Conservation (phyloP, 768 basidiomycete genomes). For the Boletellus ananiceps region DNA sequence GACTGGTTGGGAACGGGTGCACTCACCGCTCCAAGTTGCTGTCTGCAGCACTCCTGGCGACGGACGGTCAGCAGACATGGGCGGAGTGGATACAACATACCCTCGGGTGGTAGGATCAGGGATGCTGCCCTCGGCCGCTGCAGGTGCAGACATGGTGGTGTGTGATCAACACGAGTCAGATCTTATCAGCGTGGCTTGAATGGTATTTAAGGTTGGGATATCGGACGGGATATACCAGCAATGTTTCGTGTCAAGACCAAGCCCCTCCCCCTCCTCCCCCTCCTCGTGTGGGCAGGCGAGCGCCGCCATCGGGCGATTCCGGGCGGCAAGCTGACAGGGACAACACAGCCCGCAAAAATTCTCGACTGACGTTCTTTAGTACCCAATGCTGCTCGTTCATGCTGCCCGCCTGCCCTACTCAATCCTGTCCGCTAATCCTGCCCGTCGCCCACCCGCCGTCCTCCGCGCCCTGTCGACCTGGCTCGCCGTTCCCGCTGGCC, state of each 20-base stretch:
- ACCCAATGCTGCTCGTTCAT: too few relatives aligned
- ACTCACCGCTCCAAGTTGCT: conserved; percentile 11
- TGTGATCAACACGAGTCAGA: not conserved
- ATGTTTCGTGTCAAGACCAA: too few relatives aligned
- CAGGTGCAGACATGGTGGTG: conserved; percentile 15
- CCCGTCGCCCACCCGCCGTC: conserved; percentile 47
- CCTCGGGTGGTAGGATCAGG: not conserved
- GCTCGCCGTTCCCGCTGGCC: conserved; percentile 80
- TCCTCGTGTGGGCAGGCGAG: too few relatives aligned
- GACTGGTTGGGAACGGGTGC: not conserved
- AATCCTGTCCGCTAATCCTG: conserved; percentile 42
- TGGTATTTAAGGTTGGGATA: too few relatives aligned
- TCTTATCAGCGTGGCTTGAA: conserved; percentile 14
- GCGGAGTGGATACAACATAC: not conserved
- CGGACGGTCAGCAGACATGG: not conserved
- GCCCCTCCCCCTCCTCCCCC: too few relatives aligned
- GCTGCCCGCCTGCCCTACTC: not conserved
- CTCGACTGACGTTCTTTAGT: too few relatives aligned
- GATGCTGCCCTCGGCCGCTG: not conserved
- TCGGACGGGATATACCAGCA: too few relatives aligned
- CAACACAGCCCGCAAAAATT: too few relatives aligned
- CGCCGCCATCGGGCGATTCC: too few relatives aligned
- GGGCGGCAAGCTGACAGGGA: too few relatives aligned
- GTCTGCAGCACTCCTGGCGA: conserved; percentile 9
- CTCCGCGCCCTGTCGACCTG: conserved; percentile 59